These are phyloP conservation scores for Colletotrichum tanaceti DNA, from an alignment of 2,329 filamentous ascomycete genomes.

Conservation along the genomic window DNA sequence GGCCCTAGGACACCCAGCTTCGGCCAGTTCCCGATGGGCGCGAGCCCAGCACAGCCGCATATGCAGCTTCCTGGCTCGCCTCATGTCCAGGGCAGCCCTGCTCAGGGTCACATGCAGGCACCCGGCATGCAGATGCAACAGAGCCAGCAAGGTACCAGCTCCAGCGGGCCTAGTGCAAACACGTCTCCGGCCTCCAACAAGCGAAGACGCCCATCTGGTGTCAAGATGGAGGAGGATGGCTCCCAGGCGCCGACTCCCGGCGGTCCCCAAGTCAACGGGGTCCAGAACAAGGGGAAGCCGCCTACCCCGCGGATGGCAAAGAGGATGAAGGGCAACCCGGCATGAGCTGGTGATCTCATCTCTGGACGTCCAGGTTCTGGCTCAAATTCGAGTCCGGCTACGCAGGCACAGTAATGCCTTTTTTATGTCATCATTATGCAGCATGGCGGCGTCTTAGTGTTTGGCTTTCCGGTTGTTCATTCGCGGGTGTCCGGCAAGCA, in stretches of 20 bases:
- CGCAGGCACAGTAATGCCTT: slow-evolving; percentile 42
- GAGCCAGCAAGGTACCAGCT: slow-evolving; percentile 75
- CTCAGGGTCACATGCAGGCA: slow-evolving; percentile 71
- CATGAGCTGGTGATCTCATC: slow-evolving; percentile 42
- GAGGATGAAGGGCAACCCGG: slow-evolving; percentile 61
- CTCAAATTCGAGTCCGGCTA: slow-evolving; percentile 30
- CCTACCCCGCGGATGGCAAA: slow-evolving; percentile 68
- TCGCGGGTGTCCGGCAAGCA: slow-evolving; percentile 40
- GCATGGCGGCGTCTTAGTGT: slow-evolving; percentile 52
- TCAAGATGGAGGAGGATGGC: slow-evolving; percentile 68
- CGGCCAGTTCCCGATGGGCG: slow-evolving; percentile 68
- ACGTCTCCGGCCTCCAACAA: slow-evolving; percentile 73
- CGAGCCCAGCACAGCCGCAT: slow-evolving; percentile 70
- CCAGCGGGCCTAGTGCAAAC: slow-evolving; percentile 74
- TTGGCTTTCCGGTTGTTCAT: slow-evolving; percentile 40
- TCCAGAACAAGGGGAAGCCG: slow-evolving; percentile 63
- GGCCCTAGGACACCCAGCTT: slow-evolving; percentile 67
- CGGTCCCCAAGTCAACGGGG: slow-evolving; percentile 63
- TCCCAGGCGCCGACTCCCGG: slow-evolving; percentile 62
- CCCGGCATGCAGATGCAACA: slow-evolving; percentile 75
- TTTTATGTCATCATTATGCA: slow-evolving; percentile 50
- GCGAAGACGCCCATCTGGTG: slow-evolving; percentile 66
- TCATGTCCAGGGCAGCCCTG: slow-evolving; percentile 69
- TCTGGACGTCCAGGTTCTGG: slow-evolving; percentile 32
- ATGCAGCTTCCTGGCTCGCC: slow-evolving; percentile 72